Evolutionary conservation across 495 filamentous ascomycete species (phyloP).

Genomic region (Articulospora tetracladia): DNA sequence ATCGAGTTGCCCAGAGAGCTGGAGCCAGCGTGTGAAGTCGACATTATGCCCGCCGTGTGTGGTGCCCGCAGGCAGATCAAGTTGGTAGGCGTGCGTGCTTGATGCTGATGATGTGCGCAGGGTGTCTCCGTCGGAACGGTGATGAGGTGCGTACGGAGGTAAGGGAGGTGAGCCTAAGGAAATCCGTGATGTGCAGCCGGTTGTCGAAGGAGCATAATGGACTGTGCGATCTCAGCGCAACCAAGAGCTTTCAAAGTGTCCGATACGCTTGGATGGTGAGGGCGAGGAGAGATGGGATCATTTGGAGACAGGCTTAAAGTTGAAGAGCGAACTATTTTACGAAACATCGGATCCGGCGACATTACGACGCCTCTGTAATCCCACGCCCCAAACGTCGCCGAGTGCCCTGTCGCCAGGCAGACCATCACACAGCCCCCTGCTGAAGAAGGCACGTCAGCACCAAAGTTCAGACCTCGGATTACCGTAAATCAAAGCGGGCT

Average conservation of each 20-base stretch:
- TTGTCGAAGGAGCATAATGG: not conserved
- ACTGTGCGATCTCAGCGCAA: not conserved
- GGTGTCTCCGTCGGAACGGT: not conserved
- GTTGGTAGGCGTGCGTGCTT: not conserved
- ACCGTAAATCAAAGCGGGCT: not conserved
- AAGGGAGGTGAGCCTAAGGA: not conserved
- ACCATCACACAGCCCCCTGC: too few species aligned
- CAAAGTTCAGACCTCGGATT: not conserved
- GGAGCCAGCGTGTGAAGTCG: constrained; percentile 4
- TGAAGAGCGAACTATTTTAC: too few species aligned
- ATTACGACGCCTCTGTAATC: too few species aligned
- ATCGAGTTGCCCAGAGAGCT: constrained; percentile 15
- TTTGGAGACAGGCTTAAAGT: too few species aligned
- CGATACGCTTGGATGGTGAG: too few species aligned
- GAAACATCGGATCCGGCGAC: too few species aligned
- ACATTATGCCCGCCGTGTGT: not conserved
- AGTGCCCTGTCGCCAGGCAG: too few species aligned
- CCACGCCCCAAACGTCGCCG: too few species aligned
- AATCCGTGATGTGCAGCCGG: too few species aligned
- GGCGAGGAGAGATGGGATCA: too few species aligned
- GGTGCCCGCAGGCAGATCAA: not conserved
- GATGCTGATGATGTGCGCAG: not conserved
- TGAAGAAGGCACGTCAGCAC: too few species aligned
- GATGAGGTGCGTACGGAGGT: not conserved
- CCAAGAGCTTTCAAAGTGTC: too few species aligned